Evolutionary conservation across 176 grass and related monocot genomes (phyloP), one percentile per base, ranked within the genome.

Genomic region (Secale cereale): DNA sequence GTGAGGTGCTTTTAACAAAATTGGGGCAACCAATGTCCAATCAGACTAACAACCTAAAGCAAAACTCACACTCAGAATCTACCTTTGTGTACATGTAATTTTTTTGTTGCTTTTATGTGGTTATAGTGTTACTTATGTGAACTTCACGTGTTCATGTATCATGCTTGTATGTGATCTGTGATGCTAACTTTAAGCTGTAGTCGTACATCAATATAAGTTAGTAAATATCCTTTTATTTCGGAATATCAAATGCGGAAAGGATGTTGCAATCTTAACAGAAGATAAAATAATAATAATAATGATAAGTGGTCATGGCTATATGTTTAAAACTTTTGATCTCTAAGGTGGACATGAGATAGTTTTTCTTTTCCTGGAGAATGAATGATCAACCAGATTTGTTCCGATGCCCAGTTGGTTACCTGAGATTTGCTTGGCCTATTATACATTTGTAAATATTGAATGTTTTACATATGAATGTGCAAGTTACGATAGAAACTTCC

Each of bases 321-420:
- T 5, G 9, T 59, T 8, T 26, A 20, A 61, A 63, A 26, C 19
- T 43, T 64, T 4, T 35, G 29, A 25, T 81, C 14, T 13, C 16
- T 8, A 19, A 48, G 39, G 0, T 23, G 4, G 13, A 2, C 71
- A 54, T 70, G 16, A 46, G 33, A 46, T 11, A 14, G 12, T 30
- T 65, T 43, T 3, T n/a, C n/a, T 26, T 71, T 12, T 10, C 45
- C 22, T 35, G 39, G 39, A 48, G n/a, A 48, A 14, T 48, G 14
- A 85, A 61, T 60, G 16, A 33, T 67, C 19, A 63, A 48, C 10
- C 45, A 35, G 37, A 31, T 35, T 88, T 83, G 78, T 31, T 36
- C 15, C 60, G 70, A 10, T 36, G 32, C 32, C 28, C 29, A 27
- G 11, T 60, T 67, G 11, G 43, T 75, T 67, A 46, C 2, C 19